Conservation (phyloP, 345 rosid species). For the Dimocarpus longan region DNA sequence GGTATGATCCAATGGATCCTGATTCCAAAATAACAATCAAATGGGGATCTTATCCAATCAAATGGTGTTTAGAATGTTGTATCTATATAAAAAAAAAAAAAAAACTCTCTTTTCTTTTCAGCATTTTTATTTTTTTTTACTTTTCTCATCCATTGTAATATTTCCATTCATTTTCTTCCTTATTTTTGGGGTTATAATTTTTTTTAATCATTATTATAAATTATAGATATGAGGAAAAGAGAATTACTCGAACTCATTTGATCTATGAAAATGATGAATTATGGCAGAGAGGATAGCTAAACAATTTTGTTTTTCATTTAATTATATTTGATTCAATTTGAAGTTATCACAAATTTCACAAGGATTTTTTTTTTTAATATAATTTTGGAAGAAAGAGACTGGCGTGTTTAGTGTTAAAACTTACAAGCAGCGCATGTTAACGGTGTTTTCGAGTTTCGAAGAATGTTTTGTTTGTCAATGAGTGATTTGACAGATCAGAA, state of each 20-base stretch:
- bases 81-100: conserved; percentile 13
- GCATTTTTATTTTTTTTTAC: neutral
- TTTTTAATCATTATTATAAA: no score
- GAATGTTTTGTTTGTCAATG: neutral
- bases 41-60: conserved; percentile 79
- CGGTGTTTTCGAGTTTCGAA: neutral
- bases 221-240: no score
- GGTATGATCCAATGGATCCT: conserved; percentile 89
- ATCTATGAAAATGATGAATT: no score
- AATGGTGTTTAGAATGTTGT: conserved; percentile 42
- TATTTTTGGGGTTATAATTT: neutral
- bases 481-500: neutral
- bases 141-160: neutral
- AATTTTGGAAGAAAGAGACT: no score
- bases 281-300: no score
- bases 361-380: no score
- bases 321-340: no score
- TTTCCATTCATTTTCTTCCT: neutral
- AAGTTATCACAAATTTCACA: no score
- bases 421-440: no score
- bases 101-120: neutral
- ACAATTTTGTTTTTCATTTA: no score
- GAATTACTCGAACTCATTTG: no score
- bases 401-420: no score
- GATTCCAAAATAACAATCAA: conserved; percentile 64